phyloP scores from a whole-genome alignment of 805 yeast genomes.

The Ogataea minuta region DNA sequence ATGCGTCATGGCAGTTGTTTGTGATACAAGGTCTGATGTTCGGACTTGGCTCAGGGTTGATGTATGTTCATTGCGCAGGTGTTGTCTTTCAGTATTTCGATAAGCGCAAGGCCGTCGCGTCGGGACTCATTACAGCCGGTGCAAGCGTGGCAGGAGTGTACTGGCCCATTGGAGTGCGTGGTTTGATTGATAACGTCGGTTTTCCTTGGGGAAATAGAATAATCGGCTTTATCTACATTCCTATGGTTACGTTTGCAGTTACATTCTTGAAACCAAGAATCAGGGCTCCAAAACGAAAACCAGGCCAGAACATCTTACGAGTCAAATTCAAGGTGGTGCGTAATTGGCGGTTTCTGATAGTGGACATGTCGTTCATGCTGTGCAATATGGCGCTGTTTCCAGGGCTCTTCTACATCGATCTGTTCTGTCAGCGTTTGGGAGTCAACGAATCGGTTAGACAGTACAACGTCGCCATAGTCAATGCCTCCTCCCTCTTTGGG shows the following conservation, averaged over 20 bases:
- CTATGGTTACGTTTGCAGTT: constrained; percentile 25
- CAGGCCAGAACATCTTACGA: constrained; percentile 33
- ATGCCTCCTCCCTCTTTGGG: constrained; percentile 47
- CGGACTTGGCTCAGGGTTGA: constrained; percentile 55
- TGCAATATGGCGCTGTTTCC: constrained; percentile 35
- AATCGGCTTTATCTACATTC: constrained; percentile 40
- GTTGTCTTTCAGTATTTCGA: constrained; percentile 67
- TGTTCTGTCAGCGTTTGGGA: constrained; percentile 50
- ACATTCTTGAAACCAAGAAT: constrained; percentile 31
- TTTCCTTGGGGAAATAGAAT: constrained; percentile 52
- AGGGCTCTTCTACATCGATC: constrained; percentile 55
- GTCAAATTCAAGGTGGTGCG: constrained; percentile 39
- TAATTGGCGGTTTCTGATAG: constrained; percentile 37
- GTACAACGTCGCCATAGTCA: constrained; percentile 42
- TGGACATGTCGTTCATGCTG: constrained; percentile 39
- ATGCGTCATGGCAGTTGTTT: constrained; percentile 62
- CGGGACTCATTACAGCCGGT: constrained; percentile 47
- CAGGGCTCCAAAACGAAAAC: constrained; percentile 36
- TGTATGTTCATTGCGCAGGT: constrained; percentile 57
- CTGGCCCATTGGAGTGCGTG: constrained; percentile 48
- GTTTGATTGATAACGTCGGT: constrained; percentile 36
- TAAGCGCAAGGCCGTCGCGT: constrained; percentile 52
- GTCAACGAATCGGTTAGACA: constrained; percentile 48
- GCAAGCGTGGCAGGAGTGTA: constrained; percentile 51
- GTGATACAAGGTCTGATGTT: constrained; percentile 65